Conservation (phyloP, 371 early-diverging fungal species). For the Neoconidiobolus thromboides region DNA sequence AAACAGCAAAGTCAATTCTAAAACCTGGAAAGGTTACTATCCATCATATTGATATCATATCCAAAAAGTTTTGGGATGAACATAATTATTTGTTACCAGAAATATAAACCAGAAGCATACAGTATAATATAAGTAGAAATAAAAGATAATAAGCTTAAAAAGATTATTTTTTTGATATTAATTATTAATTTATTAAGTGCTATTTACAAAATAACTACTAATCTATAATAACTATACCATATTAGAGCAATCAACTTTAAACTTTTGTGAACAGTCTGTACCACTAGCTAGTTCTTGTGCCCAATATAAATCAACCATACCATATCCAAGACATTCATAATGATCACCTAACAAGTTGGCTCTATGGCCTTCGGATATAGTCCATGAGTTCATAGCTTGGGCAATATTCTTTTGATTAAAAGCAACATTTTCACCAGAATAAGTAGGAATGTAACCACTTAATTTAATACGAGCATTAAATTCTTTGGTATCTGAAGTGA, state of each 20-base stretch:
- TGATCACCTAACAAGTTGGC: neutral
- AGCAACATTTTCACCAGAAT: constrained; percentile 22
- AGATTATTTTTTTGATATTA: no score
- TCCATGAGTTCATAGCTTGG: constrained; percentile 4
- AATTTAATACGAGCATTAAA: constrained; percentile 5
- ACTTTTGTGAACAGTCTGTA: no score
- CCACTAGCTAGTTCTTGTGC: neutral
- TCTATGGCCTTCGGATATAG: neutral
- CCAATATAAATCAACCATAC: neutral
- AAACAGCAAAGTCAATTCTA: constrained; percentile 12
- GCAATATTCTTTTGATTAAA: constrained; percentile 10
- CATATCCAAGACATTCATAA: neutral
- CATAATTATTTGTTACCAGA: neutral
- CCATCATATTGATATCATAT: constrained; percentile 68
- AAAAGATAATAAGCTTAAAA: no score
- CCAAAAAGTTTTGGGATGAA: constrained; percentile 58
- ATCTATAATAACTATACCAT: no score
- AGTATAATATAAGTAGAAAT: no score
- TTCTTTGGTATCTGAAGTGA: constrained; percentile 7
- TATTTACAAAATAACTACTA: no score
- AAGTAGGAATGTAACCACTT: constrained; percentile 8
- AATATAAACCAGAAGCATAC: no score
- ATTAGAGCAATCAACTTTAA: no score
- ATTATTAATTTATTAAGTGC: no score
- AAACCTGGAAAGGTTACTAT: constrained; percentile 27